Percentiles rank a stretch among this genome's conserved stretches.
These are phyloP conservation scores for Chlorociboria aeruginascens DNA, from an alignment of 495 filamentous ascomycete genomes.

Conservation along the genomic window DNA sequence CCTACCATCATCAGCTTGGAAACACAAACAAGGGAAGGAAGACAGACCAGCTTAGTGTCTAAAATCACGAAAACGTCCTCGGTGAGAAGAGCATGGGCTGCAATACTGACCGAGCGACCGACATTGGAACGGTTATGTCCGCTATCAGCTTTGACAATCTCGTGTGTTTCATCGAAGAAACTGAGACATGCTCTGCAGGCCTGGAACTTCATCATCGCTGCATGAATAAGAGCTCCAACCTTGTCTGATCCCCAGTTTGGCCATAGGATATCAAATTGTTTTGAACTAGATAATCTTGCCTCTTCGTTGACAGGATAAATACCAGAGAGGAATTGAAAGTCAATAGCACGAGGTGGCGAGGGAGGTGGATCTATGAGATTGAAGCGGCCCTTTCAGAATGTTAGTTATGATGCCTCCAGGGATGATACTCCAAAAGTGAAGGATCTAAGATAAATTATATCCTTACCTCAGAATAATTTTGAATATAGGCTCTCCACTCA, in stretches of 20 bases:
- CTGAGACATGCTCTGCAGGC: conserved; percentile 24
- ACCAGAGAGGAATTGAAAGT: conserved; percentile 22
- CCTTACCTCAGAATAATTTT: conserved; percentile 1
- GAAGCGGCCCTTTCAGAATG: conserved; percentile 22
- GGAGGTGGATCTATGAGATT: conserved; percentile 27
- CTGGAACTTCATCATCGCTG: conserved; percentile 22
- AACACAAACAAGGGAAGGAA: background rate
- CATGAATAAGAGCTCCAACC: conserved; percentile 12
- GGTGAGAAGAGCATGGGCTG: conserved; percentile 26
- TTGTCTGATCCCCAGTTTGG: conserved; percentile 13
- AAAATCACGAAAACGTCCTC: conserved; percentile 25
- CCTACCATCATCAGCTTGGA: conserved; percentile 16
- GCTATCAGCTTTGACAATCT: conserved; percentile 25
- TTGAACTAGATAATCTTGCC: conserved; percentile 17
- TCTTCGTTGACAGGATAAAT: conserved; percentile 22
- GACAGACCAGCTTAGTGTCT: conserved; percentile 25
- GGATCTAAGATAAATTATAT: background rate
- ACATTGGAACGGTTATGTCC: conserved; percentile 18
- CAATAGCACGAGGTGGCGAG: conserved; percentile 19
- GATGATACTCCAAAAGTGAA: background rate
- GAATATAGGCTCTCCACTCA: conserved; percentile 1
- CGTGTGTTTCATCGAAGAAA: conserved; percentile 22
- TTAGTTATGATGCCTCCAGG: background rate
- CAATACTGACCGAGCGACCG: conserved; percentile 22
- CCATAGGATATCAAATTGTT: conserved; percentile 15